phyloP scores from a whole-genome alignment of 768 basidiomycete species.

The Steccherinum ochraceum region DNA sequence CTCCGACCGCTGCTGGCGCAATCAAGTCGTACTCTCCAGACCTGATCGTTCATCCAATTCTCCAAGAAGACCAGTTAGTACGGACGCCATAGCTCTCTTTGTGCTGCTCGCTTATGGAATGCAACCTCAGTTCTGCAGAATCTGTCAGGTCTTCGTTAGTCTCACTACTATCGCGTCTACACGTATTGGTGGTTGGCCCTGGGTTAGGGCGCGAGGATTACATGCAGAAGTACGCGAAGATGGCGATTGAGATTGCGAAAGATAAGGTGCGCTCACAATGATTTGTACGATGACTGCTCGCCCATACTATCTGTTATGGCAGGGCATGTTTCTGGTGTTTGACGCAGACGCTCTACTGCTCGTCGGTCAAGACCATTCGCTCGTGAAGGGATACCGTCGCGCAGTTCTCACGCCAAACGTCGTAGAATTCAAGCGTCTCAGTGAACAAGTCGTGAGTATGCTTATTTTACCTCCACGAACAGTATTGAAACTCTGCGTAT shows the following conservation, averaged over 20 bases:
- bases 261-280: slow-evolving; percentile 19
- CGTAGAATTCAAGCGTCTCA: slow-evolving; percentile 84
- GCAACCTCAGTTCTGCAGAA: not conserved
- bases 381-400: slow-evolving; percentile 80
- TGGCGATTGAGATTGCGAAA: slow-evolving; percentile 70
- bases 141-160: slow-evolving; percentile 43
- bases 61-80: slow-evolving; percentile 62
- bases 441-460: slow-evolving; percentile 55
- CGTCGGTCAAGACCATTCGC: slow-evolving; percentile 63
- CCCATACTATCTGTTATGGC: slow-evolving; percentile 21
- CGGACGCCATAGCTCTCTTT: slow-evolving; percentile 2
- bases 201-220: slow-evolving; percentile 87
- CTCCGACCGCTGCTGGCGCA: slow-evolving; percentile 82
- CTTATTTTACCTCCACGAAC: not conserved
- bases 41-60: slow-evolving; percentile 93
- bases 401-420: slow-evolving; percentile 93
- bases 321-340: slow-evolving; percentile 84
- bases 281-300: too few species aligned
- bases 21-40: slow-evolving; percentile 98
- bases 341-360: slow-evolving; percentile 92
- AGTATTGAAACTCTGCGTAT: not conserved
- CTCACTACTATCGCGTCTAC: slow-evolving; percentile 76
- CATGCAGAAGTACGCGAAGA: slow-evolving; percentile 80
- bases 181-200: slow-evolving; percentile 90
- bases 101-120: not conserved